Conservation (phyloP, 176 grass and related monocot species). For the Carex parvula region DNA sequence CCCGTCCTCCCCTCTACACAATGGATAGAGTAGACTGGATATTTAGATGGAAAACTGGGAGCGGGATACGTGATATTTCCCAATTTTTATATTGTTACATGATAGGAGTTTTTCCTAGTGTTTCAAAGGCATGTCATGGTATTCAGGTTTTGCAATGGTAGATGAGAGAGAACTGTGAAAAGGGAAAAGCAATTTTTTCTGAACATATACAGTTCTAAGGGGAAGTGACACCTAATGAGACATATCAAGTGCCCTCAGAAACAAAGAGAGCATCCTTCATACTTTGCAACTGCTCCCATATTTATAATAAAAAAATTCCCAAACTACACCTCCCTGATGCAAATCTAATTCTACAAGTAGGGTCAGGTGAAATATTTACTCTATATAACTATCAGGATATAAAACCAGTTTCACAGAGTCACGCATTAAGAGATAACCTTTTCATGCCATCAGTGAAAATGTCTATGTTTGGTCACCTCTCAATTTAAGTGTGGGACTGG, state of each 20-base stretch:
- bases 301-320: neutral
- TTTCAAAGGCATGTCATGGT: neutral
- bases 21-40: neutral
- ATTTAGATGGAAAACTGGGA: neutral
- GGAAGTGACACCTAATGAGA: neutral
- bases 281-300: neutral
- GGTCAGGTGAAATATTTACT: neutral
- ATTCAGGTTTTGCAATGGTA: neutral
- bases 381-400: neutral
- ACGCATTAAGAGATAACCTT: neutral
- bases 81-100: neutral
- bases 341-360: neutral
- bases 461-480: neutral
- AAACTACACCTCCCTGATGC: neutral
- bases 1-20: neutral
- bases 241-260: neutral
- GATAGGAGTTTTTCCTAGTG: neutral
- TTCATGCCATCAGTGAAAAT: neutral
- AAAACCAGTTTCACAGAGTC: neutral
- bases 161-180: neutral
- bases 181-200: neutral
- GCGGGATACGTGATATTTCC: neutral
- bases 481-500: neutral
- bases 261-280: neutral
- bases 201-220: neutral